These are phyloP conservation scores for Trametopsis cervina DNA, from an alignment of 768 basidiomycete species.

Conservation along the genomic window DNA sequence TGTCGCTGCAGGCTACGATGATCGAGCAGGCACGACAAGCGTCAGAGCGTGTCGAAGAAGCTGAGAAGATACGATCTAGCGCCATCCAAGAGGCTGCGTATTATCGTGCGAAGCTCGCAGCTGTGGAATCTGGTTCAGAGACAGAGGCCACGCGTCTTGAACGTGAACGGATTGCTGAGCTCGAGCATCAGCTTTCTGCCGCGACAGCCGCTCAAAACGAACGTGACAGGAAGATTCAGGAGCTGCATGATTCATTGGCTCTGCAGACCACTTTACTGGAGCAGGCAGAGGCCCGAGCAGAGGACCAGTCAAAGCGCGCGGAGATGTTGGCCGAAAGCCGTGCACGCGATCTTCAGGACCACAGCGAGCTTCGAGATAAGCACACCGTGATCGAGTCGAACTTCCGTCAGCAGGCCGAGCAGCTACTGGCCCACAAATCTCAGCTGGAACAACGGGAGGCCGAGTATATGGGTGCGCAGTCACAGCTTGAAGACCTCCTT, in stretches of 20 bases:
- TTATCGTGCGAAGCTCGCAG: slow-evolving; percentile 91
- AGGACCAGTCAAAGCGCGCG: slow-evolving; percentile 69
- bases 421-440: slow-evolving; percentile 67
- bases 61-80: slow-evolving; percentile 66
- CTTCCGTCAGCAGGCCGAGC: slow-evolving; percentile 72
- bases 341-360: slow-evolving; percentile 52
- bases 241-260: slow-evolving; percentile 66
- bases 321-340: slow-evolving; percentile 68
- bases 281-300: slow-evolving; percentile 72
- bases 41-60: slow-evolving; percentile 73
- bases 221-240: slow-evolving; percentile 65
- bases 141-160: slow-evolving; percentile 66
- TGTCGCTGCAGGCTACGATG: slow-evolving; percentile 49
- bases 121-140: slow-evolving; percentile 66
- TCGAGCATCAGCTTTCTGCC: slow-evolving; percentile 64
- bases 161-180: slow-evolving; percentile 64
- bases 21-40: slow-evolving; percentile 68
- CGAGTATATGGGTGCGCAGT: slow-evolving; percentile 57
- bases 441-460: slow-evolving; percentile 72
- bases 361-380: slow-evolving; percentile 63
- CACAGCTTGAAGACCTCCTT: slow-evolving; percentile 66
- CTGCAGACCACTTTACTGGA: slow-evolving; percentile 72
- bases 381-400: slow-evolving; percentile 53
- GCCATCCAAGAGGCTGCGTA: slow-evolving; percentile 94
- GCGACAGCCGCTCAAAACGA: slow-evolving; percentile 55